These are phyloP conservation scores for Annona squamosa DNA, from an alignment of 164 flowering plant genomes.

Conservation along the genomic window DNA sequence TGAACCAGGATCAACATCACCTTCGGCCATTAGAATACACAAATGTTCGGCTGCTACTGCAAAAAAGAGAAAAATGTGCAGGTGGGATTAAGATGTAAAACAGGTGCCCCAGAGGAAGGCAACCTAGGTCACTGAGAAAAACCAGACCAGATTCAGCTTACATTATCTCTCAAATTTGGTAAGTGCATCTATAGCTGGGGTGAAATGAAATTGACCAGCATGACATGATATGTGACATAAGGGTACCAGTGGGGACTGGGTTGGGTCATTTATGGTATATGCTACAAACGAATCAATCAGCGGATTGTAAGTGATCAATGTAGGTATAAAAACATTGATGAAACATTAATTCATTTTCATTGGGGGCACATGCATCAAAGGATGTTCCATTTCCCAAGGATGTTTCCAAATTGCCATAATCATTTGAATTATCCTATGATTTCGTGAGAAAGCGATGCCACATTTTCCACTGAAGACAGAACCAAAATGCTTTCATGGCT, in stretches of 20 bases:
- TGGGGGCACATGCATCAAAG: too few relatives aligned
- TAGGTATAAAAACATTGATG: too few relatives aligned
- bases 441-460: not conserved
- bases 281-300: too few relatives aligned
- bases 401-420: not conserved
- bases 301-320: too few relatives aligned
- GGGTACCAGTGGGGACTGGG: too few relatives aligned
- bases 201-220: not conserved
- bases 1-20: slow-evolving; percentile 36
- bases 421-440: not conserved
- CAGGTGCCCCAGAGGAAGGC: not conserved
- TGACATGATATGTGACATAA: too few relatives aligned
- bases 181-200: not conserved
- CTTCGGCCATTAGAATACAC: slow-evolving; percentile 40
- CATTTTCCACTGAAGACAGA: not conserved
- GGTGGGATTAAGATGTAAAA: not conserved
- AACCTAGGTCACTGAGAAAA: not conserved
- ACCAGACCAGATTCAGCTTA: not conserved
- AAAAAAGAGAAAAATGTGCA: not conserved
- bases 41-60: slow-evolving; percentile 4
- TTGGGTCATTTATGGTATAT: too few relatives aligned
- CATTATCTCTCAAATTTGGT: not conserved
- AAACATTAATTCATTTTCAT: too few relatives aligned
- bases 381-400: not conserved
- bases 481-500: not conserved